phyloP scores from a whole-genome alignment of 2,329 filamentous ascomycete species.

The Rhexocercosporidium sp. region DNA sequence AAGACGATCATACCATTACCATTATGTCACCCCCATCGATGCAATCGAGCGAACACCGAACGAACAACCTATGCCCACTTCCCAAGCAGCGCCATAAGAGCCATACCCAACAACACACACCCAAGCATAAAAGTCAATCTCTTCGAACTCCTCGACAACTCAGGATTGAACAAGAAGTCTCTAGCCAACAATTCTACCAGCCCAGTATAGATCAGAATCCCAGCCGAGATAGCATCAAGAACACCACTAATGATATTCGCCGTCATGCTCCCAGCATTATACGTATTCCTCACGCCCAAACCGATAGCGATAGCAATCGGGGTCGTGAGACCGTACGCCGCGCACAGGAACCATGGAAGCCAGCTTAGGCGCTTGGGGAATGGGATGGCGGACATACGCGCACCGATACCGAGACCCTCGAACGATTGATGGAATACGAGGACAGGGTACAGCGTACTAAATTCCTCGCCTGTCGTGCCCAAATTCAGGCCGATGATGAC shows the following conservation, averaged over 20 bases:
- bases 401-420: slow-evolving; percentile 66
- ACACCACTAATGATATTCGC: slow-evolving; percentile 52
- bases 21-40: neutral
- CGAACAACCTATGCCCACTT: slow-evolving; percentile 49
- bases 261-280: slow-evolving; percentile 46
- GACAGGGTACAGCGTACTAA: slow-evolving; percentile 62
- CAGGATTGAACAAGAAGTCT: slow-evolving; percentile 55
- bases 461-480: slow-evolving; percentile 62
- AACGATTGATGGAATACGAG: slow-evolving; percentile 69
- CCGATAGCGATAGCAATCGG: slow-evolving; percentile 57
- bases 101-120: slow-evolving; percentile 48
- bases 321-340: slow-evolving; percentile 56
- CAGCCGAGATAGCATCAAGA: slow-evolving; percentile 52
- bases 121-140: slow-evolving; percentile 50
- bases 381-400: slow-evolving; percentile 61
- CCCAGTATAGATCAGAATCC: slow-evolving; percentile 56
- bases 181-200: slow-evolving; percentile 55
- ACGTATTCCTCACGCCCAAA: slow-evolving; percentile 51
- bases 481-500: slow-evolving; percentile 68
- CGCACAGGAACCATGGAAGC: slow-evolving; percentile 56
- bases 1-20: neutral
- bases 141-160: slow-evolving; percentile 47
- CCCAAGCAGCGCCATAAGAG: slow-evolving; percentile 54
- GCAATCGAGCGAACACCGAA: no score
- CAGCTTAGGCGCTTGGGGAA: slow-evolving; percentile 49